phyloP scores from a whole-genome alignment of 352 stramenopile species.

The Phytophthora ohioensis region DNA sequence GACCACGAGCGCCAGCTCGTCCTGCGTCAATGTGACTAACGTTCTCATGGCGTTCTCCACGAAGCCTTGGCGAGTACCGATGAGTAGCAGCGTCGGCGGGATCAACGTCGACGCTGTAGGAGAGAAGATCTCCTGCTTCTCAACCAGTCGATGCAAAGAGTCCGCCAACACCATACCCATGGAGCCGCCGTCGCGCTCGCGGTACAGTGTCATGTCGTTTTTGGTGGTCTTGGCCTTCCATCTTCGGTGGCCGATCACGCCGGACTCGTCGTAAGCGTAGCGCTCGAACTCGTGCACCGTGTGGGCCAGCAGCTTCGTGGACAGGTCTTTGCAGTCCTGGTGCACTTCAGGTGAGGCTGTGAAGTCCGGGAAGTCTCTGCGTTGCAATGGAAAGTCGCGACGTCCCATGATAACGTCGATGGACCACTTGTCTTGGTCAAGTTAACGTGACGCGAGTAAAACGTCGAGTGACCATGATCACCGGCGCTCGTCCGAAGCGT shows the following conservation, averaged over 20 bases:
- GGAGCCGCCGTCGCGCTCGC: constrained; percentile 42
- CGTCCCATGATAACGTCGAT: constrained; percentile 28
- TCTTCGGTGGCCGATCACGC: constrained; percentile 35
- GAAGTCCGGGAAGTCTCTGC: constrained; percentile 51
- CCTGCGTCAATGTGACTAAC: constrained; percentile 44
- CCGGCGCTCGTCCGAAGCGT: background rate
- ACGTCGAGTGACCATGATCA: constrained; percentile 14
- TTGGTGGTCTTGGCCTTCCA: constrained; percentile 51
- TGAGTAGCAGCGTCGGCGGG: constrained; percentile 42
- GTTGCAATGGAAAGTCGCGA: constrained; percentile 54
- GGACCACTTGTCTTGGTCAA: background rate
- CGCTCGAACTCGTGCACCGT: constrained; percentile 63
- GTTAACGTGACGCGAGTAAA: constrained; percentile 11
- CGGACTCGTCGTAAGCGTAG: constrained; percentile 39
- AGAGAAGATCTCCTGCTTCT: constrained; percentile 39
- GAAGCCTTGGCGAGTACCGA: constrained; percentile 46
- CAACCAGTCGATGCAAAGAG: constrained; percentile 21
- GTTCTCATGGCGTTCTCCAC: constrained; percentile 60
- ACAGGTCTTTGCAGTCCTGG: constrained; percentile 45
- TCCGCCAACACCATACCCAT: constrained; percentile 34
- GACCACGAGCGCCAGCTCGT: constrained; percentile 52
- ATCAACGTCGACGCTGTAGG: constrained; percentile 31
- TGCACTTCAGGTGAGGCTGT: constrained; percentile 45
- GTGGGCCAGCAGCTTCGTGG: constrained; percentile 52
- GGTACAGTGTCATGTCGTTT: constrained; percentile 51